phyloP scores from a whole-genome alignment of 768 basidiomycete species.

The Amanita exitialis region DNA sequence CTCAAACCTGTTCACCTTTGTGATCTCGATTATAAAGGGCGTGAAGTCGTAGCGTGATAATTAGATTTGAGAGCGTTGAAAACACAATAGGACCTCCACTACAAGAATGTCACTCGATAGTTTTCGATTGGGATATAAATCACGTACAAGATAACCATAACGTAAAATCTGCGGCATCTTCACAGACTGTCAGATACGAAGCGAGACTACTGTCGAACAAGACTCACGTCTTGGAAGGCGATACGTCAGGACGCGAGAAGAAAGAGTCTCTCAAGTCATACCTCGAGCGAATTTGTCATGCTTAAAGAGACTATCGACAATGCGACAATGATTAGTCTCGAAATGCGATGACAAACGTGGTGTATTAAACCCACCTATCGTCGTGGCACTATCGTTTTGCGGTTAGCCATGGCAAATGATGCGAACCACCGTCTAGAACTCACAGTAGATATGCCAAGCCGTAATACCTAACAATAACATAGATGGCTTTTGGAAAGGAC shows the following conservation, averaged over 20 bases:
- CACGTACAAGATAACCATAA: not conserved
- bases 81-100: not conserved
- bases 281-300: not conserved
- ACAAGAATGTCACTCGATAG: not conserved
- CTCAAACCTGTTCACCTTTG: not conserved
- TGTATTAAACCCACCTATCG: not conserved
- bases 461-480: not conserved
- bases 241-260: not conserved
- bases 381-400: not conserved
- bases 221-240: not conserved
- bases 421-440: not conserved
- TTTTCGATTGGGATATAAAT: too few species aligned
- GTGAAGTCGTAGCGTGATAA: not conserved
- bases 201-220: too few species aligned
- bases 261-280: not conserved
- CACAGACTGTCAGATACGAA: not conserved
- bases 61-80: not conserved
- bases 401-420: not conserved
- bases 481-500: not conserved
- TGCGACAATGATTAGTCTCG: not conserved
- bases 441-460: not conserved
- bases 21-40: not conserved
- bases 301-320: not conserved
- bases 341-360: not conserved
- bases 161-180: not conserved